Conservation (phyloP, 2,329 filamentous ascomycete species). For the Cordyceps fumosorosea region DNA sequence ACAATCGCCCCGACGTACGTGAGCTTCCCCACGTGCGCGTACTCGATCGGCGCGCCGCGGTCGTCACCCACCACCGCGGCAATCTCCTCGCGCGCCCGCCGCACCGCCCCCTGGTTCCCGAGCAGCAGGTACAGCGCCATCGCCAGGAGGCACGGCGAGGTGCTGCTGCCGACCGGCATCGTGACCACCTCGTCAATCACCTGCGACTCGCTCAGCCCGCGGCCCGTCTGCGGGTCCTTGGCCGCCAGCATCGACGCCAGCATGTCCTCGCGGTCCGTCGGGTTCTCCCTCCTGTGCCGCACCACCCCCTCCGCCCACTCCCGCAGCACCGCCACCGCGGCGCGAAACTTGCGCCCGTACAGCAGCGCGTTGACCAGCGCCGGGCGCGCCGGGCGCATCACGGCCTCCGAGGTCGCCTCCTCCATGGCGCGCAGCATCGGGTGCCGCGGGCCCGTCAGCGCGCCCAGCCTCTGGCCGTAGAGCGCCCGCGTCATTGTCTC, state of each 20-base stretch:
- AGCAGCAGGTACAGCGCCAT: conserved; percentile 44
- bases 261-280: conserved; percentile 51
- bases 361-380: conserved; percentile 46
- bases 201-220: conserved; percentile 49
- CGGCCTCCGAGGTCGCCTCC: conserved; percentile 46
- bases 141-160: conserved; percentile 39
- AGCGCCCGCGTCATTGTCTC: conserved; percentile 44
- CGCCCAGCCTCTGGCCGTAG: conserved; percentile 43
- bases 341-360: conserved; percentile 46
- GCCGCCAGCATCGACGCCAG: conserved; percentile 53
- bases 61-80: conserved; percentile 44
- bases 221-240: conserved; percentile 55
- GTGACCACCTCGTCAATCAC: conserved; percentile 63
- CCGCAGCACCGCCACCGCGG: conserved; percentile 47
- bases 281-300: conserved; percentile 45
- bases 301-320: conserved; percentile 51
- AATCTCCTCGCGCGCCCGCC: conserved; percentile 45
- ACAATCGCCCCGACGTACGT: conserved; percentile 48
- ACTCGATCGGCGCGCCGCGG: conserved; percentile 27
- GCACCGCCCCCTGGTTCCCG: conserved; percentile 42
- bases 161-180: conserved; percentile 55
- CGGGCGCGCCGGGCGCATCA: conserved; percentile 47
- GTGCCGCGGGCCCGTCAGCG: conserved; percentile 38
- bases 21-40: conserved; percentile 44
- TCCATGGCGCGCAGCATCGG: conserved; percentile 49